These are phyloP conservation scores for Neurospora sp. DNA, from an alignment of 495 filamentous ascomycete genomes.

Conservation along the genomic window DNA sequence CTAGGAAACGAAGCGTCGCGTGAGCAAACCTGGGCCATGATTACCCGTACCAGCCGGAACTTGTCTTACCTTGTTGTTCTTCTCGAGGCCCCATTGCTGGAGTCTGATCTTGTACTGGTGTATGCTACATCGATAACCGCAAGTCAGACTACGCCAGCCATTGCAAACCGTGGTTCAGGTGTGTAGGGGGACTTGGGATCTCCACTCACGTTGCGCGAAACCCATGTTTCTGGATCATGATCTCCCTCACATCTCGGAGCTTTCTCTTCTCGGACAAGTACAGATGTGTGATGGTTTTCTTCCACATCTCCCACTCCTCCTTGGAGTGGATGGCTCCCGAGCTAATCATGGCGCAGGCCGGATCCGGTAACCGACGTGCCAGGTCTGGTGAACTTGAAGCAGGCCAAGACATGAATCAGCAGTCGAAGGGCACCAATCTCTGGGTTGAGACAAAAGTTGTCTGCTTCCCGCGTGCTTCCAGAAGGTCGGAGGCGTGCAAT, in stretches of 20 bases:
- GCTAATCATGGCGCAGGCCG: not conserved
- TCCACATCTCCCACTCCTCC: not conserved
- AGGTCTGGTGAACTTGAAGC: not conserved
- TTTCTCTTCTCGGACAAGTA: not conserved
- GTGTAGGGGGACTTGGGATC: not conserved
- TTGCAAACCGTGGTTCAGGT: not conserved
- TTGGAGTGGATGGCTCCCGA: not conserved
- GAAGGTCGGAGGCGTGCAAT: not conserved
- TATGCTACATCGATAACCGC: not conserved
- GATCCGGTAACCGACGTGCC: not conserved
- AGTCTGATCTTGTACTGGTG: not conserved
- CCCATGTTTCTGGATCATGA: not conserved
- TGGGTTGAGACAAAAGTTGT: not conserved
- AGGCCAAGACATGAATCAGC: not conserved
- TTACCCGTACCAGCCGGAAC: not conserved
- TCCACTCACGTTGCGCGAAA: not conserved
- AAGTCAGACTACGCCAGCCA: not conserved
- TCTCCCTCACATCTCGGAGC: not conserved
- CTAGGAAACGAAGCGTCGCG: not conserved
- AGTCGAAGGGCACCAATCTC: not conserved
- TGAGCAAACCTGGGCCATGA: not conserved
- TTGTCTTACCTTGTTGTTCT: not conserved
- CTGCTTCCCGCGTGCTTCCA: not conserved
- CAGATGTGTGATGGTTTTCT: not conserved
- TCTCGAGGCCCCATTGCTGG: not conserved